Conservation (phyloP, 2,329 filamentous ascomycete species). For the Ophiocordyceps polyrhachis-furcata region DNA sequence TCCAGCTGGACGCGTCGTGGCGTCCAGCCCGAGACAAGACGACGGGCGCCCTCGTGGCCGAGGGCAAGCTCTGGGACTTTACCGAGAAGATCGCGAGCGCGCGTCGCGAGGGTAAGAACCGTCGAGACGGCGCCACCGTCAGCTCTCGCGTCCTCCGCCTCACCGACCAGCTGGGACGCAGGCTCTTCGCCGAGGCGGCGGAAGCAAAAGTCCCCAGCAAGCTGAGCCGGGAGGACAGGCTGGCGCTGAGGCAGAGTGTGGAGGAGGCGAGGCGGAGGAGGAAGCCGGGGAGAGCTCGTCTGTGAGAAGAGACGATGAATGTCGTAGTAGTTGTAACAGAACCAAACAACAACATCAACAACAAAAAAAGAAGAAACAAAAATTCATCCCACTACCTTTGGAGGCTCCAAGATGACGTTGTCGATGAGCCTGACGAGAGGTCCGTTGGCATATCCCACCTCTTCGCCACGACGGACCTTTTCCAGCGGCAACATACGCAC, state of each 20-base stretch:
- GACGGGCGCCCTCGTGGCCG: slow-evolving; percentile 43
- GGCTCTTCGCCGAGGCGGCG: slow-evolving; percentile 45
- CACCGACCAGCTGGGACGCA: slow-evolving; percentile 52
- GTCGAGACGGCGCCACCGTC: slow-evolving; percentile 82
- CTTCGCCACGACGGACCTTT: slow-evolving; percentile 48
- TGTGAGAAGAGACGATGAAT: slow-evolving; percentile 7
- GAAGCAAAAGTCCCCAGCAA: slow-evolving; percentile 20
- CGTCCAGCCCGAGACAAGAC: slow-evolving; percentile 43
- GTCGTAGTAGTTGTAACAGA: neutral
- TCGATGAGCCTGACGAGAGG: slow-evolving; percentile 80
- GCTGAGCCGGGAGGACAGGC: slow-evolving; percentile 31
- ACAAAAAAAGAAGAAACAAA: neutral
- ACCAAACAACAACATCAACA: neutral
- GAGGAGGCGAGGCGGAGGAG: slow-evolving; percentile 29
- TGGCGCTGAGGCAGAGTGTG: slow-evolving; percentile 21
- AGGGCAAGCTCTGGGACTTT: slow-evolving; percentile 78
- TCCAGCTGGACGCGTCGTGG: slow-evolving; percentile 61
- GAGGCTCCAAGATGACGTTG: slow-evolving; percentile 52
- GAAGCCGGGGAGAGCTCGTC: slow-evolving; percentile 29
- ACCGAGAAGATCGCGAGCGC: slow-evolving; percentile 71
- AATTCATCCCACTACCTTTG: neutral
- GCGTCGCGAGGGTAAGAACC: slow-evolving; percentile 83
- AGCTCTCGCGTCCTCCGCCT: slow-evolving; percentile 62
- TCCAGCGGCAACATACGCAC: slow-evolving; percentile 78
- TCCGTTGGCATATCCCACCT: slow-evolving; percentile 52